Evolutionary conservation across 306 rosid genomes (phyloP).

Genomic region (Cicer arietinum): DNA sequence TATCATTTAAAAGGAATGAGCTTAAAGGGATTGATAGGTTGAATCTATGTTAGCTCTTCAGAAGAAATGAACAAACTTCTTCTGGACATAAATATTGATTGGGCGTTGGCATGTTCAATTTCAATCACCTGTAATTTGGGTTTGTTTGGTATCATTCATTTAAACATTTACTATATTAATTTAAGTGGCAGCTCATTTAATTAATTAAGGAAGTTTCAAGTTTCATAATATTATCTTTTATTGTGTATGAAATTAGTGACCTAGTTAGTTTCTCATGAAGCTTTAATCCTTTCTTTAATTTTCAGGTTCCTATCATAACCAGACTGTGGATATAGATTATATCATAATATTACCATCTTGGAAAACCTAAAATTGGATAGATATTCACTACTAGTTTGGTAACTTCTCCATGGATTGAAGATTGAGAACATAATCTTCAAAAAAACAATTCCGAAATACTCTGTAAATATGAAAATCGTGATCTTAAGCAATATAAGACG

Average conservation of each 20-base stretch:
- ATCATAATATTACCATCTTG: background rate
- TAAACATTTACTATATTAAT: background rate
- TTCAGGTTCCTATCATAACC: background rate
- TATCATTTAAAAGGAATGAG: background rate
- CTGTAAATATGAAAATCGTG: conserved; percentile 23
- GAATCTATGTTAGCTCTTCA: conserved; percentile 12
- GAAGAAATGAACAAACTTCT: conserved; percentile 6
- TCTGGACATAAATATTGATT: background rate
- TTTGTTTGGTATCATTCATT: conserved; percentile 9
- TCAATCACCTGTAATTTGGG: conserved; percentile 8
- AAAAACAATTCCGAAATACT: background rate
- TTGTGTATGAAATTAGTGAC: background rate
- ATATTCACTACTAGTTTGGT: background rate
- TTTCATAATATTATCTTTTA: conserved; percentile 5
- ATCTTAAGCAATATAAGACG: conserved; percentile 16
- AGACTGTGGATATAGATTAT: background rate
- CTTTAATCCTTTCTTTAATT: conserved; percentile 9
- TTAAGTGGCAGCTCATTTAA: background rate
- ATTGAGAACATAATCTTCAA: conserved; percentile 32
- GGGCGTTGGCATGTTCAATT: background rate
- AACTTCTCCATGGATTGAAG: conserved; percentile 25
- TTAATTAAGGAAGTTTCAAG: background rate
- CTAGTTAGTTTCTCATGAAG: conserved; percentile 11
- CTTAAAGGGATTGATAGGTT: conserved; percentile 6
- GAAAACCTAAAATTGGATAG: background rate